Evolutionary conservation across 2,329 filamentous ascomycete genomes (phyloP), one percentile per base, ranked within the genome.

Genomic region (Hymenoscyphus fraxineus): DNA sequence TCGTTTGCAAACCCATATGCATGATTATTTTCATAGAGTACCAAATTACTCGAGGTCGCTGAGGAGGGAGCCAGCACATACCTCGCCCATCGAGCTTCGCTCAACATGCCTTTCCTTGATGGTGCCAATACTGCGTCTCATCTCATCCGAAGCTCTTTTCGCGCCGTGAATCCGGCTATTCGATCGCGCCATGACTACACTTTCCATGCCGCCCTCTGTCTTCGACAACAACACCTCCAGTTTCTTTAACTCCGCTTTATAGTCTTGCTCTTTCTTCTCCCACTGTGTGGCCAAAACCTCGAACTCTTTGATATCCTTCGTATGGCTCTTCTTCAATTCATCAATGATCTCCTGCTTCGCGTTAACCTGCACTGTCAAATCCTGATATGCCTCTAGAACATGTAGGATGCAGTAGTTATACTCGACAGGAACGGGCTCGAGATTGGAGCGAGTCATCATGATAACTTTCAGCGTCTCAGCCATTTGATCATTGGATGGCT

Each of bases 351-450:
- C 60, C 12, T 70, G 67, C 39, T 68, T 72, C 9, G 60, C 63
- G 7, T 58, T 61, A 2, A 75, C 39, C 31, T 72, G 65, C 19
- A 62, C 51, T 6, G 65, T 62, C 31, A 73, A 51, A 47, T 71
- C 64, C 5, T 72, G 65, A 64, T 75, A 76, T 3, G 68, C 67
- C 60, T 76, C 74, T 2, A 76, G 58, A 27, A 75, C 66, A 56
- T 75, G 70, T n/a, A 74, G 51, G 19, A 76, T 73, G 56, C 68
- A 71, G 35, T 69, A 70, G 40, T 75, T 76, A 47, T 74, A 74
- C 41, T 73, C 65, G 1, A 71, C 64, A 2, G 74, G 74, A 3
- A 76, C 55, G 1, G 73, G 62, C 0, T 68, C 63, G 27, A 71
- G 61, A 2, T 62, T 66, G n/a, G 64, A 67, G 57, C 70, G 66